Base-by-base conservation (phyloP, 331 rosid species). In the Malus hybrid region DNA sequence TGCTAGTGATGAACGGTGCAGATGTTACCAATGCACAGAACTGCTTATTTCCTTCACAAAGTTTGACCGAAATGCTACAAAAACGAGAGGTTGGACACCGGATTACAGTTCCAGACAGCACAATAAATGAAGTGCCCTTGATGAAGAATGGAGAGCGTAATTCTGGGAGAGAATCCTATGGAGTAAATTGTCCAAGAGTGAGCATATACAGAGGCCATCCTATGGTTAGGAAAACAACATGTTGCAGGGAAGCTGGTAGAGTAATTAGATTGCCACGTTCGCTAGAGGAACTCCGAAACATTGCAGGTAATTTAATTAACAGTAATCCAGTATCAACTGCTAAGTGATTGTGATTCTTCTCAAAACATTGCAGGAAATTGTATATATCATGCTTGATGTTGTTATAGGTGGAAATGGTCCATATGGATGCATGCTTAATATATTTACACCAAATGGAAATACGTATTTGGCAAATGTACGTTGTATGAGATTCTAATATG, bases 181-280 rank as follows among this genome's bases (percentile, higher is more conserved):
- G 70, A 66, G 28, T 52, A 56, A 63, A 72, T 22, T 77, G 50
- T 80, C 78, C 74, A 16, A 92, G 99, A 69, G 91, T 92, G 32
- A 90, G 96, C 72, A 85, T 94, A 71, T 92, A 90, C 71, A 87
- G 75, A 85, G 97, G 96, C 14, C 93, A 92, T 80, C 97, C 97
- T 42, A 2, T 75, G 18, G 77, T 72, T 58, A 92, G 91, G 76
- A 89, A 70, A 80, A 81, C 86, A 68, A 69, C 81, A 12, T 16
- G 82, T 77, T 66, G 76, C 83, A 77, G 30, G 74, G 89, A 92
- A 74, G 81, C 93, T 63, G 97, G 99, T 58, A 94, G 71, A 77
- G 78, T 94, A 28, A 88, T 94, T 79, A 85, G 83, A 81, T 65
- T 92, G 87, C 97, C 99, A 64, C 66, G 66, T 77, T 86, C 99